These are phyloP conservation scores for Prunus yedoensis DNA, from an alignment of 331 rosid genomes.

Conservation along the genomic window DNA sequence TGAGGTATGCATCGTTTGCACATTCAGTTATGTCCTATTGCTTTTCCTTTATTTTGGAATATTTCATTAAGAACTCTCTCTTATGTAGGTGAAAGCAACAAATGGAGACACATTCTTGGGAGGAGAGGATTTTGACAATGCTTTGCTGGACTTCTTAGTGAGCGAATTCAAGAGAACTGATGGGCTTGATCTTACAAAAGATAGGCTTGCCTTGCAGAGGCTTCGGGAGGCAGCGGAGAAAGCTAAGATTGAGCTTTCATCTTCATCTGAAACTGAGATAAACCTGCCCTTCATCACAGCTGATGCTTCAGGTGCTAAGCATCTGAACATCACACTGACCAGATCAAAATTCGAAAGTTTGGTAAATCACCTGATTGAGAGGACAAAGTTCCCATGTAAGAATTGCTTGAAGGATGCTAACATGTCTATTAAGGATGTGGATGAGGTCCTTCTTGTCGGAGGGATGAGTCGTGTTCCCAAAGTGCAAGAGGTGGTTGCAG, in stretches of 20 bases:
- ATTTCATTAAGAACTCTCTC: neutral
- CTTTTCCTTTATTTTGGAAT: neutral
- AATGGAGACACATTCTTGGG: constrained; percentile 88
- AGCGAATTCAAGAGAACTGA: constrained; percentile 70
- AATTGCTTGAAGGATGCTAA: constrained; percentile 84
- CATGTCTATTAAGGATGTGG: constrained; percentile 64
- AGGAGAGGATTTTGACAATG: constrained; percentile 86
- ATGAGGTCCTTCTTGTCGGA: constrained; percentile 83
- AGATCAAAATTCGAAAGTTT: constrained; percentile 73
- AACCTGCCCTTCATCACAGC: constrained; percentile 88
- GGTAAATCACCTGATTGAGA: constrained; percentile 69
- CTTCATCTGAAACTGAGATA: constrained; percentile 88
- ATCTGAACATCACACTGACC: constrained; percentile 71
- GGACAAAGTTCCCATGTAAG: constrained; percentile 73
- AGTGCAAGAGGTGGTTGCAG: constrained; percentile 64
- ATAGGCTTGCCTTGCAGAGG: constrained; percentile 84
- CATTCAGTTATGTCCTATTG: neutral
- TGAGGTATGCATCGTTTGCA: constrained; percentile 46
- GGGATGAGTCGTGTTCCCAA: constrained; percentile 87
- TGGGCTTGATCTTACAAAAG: constrained; percentile 71
- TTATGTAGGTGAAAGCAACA: constrained; percentile 78
- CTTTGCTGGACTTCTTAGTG: constrained; percentile 65
- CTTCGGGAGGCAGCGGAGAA: constrained; percentile 90
- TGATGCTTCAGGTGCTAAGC: constrained; percentile 82
- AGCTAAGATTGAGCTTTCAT: constrained; percentile 84